phyloP scores from a whole-genome alignment of 164 flowering plant genomes.

The Liquidambar formosana region DNA sequence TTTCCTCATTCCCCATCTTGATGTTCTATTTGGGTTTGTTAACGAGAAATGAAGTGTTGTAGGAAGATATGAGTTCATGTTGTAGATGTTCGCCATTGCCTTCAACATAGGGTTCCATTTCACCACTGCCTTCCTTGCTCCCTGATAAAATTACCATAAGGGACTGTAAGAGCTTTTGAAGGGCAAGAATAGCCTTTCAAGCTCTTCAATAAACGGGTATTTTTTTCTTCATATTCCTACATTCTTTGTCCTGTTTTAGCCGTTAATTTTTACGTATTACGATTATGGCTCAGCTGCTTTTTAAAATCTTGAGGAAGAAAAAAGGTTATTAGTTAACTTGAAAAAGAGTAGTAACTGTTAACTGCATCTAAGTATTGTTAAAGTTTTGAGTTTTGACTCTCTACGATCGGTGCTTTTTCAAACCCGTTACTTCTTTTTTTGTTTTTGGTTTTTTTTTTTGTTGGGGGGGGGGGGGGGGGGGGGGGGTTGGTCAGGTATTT shows the following conservation, averaged over 20 bases:
- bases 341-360: too few relatives aligned
- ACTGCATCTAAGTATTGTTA: too few relatives aligned
- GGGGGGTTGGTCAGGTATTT: too few relatives aligned
- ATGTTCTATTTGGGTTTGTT: constrained; percentile 15
- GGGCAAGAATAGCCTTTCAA: not conserved
- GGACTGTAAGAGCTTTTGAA: not conserved
- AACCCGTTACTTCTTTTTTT: too few relatives aligned
- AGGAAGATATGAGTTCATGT: constrained; percentile 28
- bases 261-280: not conserved
- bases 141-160: not conserved
- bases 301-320: too few relatives aligned
- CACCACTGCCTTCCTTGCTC: not conserved
- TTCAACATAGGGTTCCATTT: not conserved
- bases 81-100: constrained; percentile 16
- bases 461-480: too few relatives aligned
- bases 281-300: too few relatives aligned
- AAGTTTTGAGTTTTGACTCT: too few relatives aligned
- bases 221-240: not conserved
- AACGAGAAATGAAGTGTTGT: constrained; percentile 18
- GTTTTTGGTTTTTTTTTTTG: too few relatives aligned
- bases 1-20: not conserved
- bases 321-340: too few relatives aligned
- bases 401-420: too few relatives aligned
- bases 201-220: not conserved
- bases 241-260: not conserved